Evolutionary conservation across 805 yeast genomes (phyloP).

Genomic region (Hanseniaspora occidentalis): DNA sequence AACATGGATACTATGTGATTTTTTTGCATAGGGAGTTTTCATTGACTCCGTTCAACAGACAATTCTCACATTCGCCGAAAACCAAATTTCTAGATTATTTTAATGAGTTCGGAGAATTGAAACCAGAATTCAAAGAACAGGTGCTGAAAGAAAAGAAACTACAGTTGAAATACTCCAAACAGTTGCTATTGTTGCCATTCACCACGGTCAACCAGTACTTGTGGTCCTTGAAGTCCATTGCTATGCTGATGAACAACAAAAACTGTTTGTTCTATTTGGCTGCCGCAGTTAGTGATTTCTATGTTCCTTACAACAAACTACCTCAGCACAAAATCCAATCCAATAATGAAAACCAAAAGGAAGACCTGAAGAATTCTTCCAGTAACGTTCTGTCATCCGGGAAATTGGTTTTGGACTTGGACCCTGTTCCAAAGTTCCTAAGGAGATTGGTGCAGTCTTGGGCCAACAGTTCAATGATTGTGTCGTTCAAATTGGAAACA

Average conservation of each 20-base stretch:
- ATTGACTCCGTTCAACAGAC: slow-evolving; percentile 83
- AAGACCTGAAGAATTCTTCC: slow-evolving; percentile 8
- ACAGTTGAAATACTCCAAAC: slow-evolving; percentile 22
- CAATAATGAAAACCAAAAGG: slow-evolving; percentile 36
- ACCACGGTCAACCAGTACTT: slow-evolving; percentile 92
- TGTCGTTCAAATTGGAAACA: slow-evolving; percentile 89
- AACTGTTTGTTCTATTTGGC: slow-evolving; percentile 80
- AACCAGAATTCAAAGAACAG: slow-evolving; percentile 42
- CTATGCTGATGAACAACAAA: slow-evolving; percentile 42
- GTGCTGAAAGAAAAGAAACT: slow-evolving; percentile 47
- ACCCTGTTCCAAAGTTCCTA: slow-evolving; percentile 92
- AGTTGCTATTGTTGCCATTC: slow-evolving; percentile 58
- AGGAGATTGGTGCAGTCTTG: slow-evolving; percentile 79
- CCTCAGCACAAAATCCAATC: slow-evolving; percentile 95
- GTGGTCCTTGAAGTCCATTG: slow-evolving; percentile 63
- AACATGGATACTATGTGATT: slow-evolving; percentile 80
- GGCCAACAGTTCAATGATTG: slow-evolving; percentile 93
- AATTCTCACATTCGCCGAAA: slow-evolving; percentile 63
- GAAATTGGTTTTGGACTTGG: slow-evolving; percentile 70
- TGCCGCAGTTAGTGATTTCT: slow-evolving; percentile 96
- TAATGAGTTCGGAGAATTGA: slow-evolving; percentile 47
- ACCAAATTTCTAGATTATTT: slow-evolving; percentile 79
- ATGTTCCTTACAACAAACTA: slow-evolving; percentile 70
- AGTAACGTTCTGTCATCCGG: slow-evolving; percentile 31
- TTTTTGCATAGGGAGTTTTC: slow-evolving; percentile 90